A percentile compares a stretch with the other conserved stretches of the same genome.
Evolutionary conservation across 179 eudicot genomes (phyloP).

Genomic region (Camellia oleifera): DNA sequence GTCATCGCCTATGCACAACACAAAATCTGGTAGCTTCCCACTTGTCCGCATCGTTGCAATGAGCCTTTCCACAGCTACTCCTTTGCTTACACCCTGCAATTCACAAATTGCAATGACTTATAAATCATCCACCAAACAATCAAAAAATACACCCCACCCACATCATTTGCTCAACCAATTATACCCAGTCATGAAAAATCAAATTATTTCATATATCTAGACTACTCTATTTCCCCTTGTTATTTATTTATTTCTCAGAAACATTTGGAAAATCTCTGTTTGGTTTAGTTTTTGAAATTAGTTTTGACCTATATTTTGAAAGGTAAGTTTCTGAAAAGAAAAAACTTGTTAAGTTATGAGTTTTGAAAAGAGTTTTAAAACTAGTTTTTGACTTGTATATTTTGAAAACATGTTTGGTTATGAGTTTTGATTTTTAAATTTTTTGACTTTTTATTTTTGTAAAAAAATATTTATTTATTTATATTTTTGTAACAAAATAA

Average conservation of each 20-base stretch:
- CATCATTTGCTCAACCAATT: not conserved
- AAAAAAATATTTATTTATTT: too few relatives aligned
- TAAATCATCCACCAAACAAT: not conserved
- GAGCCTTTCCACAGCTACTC: constrained; percentile 48
- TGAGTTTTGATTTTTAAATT: too few relatives aligned
- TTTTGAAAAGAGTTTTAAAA: too few relatives aligned
- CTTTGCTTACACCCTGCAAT: constrained; percentile 76
- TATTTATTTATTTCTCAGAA: not conserved
- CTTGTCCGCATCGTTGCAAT: constrained; percentile 39
- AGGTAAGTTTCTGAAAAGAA: too few relatives aligned
- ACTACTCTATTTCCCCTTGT: too few relatives aligned
- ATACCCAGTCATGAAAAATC: not conserved
- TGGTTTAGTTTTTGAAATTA: too few relatives aligned
- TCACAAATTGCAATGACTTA: not conserved
- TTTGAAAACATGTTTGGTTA: too few relatives aligned
- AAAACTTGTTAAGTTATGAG: too few relatives aligned
- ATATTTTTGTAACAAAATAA: too few relatives aligned
- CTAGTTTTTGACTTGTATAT: too few relatives aligned
- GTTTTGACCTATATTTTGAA: too few relatives aligned
- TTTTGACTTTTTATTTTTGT: too few relatives aligned
- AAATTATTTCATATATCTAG: not conserved
- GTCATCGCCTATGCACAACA: constrained; percentile 73
- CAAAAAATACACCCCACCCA: not conserved
- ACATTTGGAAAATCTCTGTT: not conserved
- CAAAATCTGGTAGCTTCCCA: constrained; percentile 55